These are phyloP conservation scores for Corylus americana DNA, from an alignment of 306 rosid genomes.

Conservation along the genomic window DNA sequence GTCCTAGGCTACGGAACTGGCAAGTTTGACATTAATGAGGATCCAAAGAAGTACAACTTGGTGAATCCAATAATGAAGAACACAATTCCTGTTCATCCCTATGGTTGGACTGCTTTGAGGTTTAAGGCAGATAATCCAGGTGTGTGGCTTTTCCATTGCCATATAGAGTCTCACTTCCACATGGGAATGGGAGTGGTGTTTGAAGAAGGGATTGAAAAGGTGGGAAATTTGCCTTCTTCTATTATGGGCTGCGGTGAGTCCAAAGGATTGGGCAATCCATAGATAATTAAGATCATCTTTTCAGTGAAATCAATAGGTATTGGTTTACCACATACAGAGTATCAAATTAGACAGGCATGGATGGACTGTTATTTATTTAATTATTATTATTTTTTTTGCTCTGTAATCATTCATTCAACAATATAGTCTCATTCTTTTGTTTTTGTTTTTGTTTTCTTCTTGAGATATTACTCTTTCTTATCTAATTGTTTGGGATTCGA, in stretches of 20 bases:
- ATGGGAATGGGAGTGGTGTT: conserved; percentile 93
- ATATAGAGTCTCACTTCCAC: conserved; percentile 76
- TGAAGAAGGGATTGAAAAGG: conserved; percentile 72
- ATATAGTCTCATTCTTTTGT: too few relatives aligned
- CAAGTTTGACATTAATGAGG: conserved; percentile 43
- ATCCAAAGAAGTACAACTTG: conserved; percentile 60
- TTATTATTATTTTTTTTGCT: too few relatives aligned
- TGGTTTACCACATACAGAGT: too few relatives aligned
- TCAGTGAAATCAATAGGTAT: too few relatives aligned
- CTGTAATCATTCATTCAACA: too few relatives aligned
- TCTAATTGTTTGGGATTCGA: too few relatives aligned
- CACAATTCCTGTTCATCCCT: conserved; percentile 66
- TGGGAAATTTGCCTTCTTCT: conserved; percentile 23
- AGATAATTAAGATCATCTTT: neutral
- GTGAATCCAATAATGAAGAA: conserved; percentile 82
- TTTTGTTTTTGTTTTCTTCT: too few relatives aligned
- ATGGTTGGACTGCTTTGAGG: conserved; percentile 90
- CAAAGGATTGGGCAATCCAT: conserved; percentile 41
- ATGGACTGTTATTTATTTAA: too few relatives aligned
- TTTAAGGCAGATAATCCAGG: conserved; percentile 79
- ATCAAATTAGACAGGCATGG: too few relatives aligned
- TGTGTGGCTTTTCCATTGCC: conserved; percentile 91
- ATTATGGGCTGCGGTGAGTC: conserved; percentile 52
- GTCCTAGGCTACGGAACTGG: conserved; percentile 53
- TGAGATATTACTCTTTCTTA: too few relatives aligned